Conservation (phyloP, 2,329 filamentous ascomycete species). For the Sarocladium brachiariae region DNA sequence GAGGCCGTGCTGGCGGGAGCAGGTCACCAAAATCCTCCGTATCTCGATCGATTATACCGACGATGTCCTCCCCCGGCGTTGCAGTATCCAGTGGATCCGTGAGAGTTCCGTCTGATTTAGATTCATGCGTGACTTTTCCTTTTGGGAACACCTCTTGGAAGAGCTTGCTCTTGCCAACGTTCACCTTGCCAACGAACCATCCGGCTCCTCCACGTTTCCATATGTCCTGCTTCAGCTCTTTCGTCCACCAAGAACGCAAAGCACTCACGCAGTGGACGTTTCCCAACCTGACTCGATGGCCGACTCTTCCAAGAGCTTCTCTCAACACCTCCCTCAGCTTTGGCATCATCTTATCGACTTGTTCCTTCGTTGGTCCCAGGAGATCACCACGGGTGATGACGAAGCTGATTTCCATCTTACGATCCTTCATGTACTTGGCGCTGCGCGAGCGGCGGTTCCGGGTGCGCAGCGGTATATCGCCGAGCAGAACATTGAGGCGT, state of each 20-base stretch:
- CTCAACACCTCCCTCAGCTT: conserved; percentile 73
- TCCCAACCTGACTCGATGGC: conserved; percentile 69
- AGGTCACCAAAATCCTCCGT: conserved; percentile 44
- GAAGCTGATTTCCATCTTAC: conserved; percentile 75
- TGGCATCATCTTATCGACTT: conserved; percentile 81
- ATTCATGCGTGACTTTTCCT: conserved; percentile 42
- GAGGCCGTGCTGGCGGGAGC: conserved; percentile 68
- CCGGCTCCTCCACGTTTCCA: conserved; percentile 75
- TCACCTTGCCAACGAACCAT: conserved; percentile 98
- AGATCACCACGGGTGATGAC: conserved; percentile 86
- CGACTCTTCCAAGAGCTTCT: conserved; percentile 62
- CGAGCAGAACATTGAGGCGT: conserved; percentile 62
- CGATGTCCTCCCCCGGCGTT: conserved; percentile 23
- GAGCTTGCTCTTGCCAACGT: conserved; percentile 91
- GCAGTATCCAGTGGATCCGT: neutral
- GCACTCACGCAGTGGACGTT: conserved; percentile 85
- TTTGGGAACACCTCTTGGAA: conserved; percentile 85
- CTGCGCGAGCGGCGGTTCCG: conserved; percentile 70
- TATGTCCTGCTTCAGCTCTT: conserved; percentile 76
- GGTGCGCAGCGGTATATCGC: conserved; percentile 67
- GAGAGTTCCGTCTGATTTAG: neutral
- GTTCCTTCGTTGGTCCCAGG: conserved; percentile 72
- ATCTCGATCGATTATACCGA: conserved; percentile 12
- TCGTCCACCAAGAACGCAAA: conserved; percentile 86
- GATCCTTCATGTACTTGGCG: conserved; percentile 58